phyloP scores from a whole-genome alignment of 805 yeast genomes.

The Hanseniaspora clermontiae region DNA sequence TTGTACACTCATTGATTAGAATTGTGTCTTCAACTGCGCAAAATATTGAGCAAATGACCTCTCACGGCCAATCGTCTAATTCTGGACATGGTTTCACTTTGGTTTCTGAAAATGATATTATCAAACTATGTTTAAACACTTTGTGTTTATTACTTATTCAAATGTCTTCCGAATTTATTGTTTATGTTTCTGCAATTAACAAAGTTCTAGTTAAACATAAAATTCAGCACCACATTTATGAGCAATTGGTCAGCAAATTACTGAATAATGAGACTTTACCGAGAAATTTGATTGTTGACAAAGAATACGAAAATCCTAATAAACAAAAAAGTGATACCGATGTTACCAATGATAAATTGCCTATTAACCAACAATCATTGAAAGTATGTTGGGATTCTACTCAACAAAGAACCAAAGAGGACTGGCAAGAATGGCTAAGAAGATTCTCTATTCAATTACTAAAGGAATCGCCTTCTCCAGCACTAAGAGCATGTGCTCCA shows the following conservation, averaged over 20 bases:
- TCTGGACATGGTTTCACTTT: conserved; percentile 10
- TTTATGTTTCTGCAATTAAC: conserved; percentile 73
- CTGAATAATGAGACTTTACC: conserved; percentile 80
- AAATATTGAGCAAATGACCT: conserved; percentile 16
- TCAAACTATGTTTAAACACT: conserved; percentile 60
- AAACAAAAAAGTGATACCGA: conserved; percentile 37
- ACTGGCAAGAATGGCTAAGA: conserved; percentile 97
- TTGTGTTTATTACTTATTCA: conserved; percentile 66
- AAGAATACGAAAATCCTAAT: conserved; percentile 36
- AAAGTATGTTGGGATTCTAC: conserved; percentile 86
- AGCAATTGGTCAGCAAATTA: conserved; percentile 65
- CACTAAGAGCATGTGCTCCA: conserved; percentile 82
- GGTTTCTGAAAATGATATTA: conserved; percentile 34
- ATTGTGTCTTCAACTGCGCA: conserved; percentile 33
- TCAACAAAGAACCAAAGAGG: conserved; percentile 79
- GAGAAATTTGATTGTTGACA: conserved; percentile 55
- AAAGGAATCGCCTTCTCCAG: conserved; percentile 88
- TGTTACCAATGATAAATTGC: conserved; percentile 58
- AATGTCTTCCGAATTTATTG: conserved; percentile 69
- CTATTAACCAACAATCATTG: conserved; percentile 50
- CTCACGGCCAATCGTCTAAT: not conserved
- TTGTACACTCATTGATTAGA: conserved; percentile 73
- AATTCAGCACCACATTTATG: conserved; percentile 62
- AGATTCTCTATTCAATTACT: conserved; percentile 71
- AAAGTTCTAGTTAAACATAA: conserved; percentile 49